Evolutionary conservation across 768 basidiomycete genomes (phyloP).

Genomic region (Amanita pseudoporphyria): DNA sequence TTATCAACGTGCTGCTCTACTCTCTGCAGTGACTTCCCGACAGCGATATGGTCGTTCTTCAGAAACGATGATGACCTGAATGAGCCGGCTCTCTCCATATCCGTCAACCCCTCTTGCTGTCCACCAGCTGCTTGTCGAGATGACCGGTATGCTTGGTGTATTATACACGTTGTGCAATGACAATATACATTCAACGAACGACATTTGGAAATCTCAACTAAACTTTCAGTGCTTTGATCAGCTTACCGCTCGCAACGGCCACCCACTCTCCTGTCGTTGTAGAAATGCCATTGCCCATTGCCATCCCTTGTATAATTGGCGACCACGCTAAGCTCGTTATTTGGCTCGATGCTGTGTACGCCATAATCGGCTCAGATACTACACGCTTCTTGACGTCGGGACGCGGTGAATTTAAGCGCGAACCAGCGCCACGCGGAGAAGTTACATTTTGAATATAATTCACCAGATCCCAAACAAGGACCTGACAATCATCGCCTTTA

Average conservation of each 20-base stretch:
- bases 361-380: conserved; percentile 72
- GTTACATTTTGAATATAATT: conserved; percentile 49
- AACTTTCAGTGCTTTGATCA: conserved; percentile 74
- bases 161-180: no score
- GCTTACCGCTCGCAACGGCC: conserved; percentile 74
- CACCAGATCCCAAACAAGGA: conserved; percentile 88
- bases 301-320: conserved; percentile 70
- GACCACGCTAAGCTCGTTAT: conserved; percentile 86
- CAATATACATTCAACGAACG: conserved; percentile 1
- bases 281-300: conserved; percentile 64
- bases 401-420: conserved; percentile 70
- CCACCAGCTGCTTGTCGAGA: conserved; percentile 1
- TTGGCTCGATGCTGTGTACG: conserved; percentile 70
- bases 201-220: conserved; percentile 33
- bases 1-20: background rate
- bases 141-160: no score
- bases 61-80: conserved; percentile 1
- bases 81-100: conserved; percentile 1
- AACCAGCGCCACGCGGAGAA: conserved; percentile 62
- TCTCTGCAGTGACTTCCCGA: conserved; percentile 1
- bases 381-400: conserved; percentile 73
- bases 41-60: background rate
- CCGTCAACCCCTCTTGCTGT: background rate
- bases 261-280: conserved; percentile 81
- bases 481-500: conserved; percentile 86